Evolutionary conservation across 257 asterid species (phyloP), one percentile per base, ranked within the genome.

Genomic region (Parsonsia alboflavescens): DNA sequence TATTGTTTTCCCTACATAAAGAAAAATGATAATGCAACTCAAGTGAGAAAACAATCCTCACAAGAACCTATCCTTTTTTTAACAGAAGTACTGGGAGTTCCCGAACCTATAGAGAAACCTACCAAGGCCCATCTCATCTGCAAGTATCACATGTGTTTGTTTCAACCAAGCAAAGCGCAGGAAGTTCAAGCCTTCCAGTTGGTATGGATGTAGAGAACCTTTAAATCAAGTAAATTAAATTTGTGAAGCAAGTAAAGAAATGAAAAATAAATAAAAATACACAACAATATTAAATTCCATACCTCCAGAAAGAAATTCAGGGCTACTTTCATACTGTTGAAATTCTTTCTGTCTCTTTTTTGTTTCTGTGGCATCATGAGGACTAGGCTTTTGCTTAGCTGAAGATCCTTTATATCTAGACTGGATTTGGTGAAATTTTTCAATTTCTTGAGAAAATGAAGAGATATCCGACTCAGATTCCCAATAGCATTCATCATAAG

Each of bases 61-160:
- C 26, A 52, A 49, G 46, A 30, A 21, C 67, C 39, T 26, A 11
- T 41, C 45, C 4, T 41, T 64, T 52, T 49, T 28, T 8, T 24
- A 46, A 50, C 24, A 24, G 56, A 45, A 66, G 58, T 39, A 19
- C 33, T 48, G 58, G 49, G 80, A 67, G 52, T n/a, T 48, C 67
- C 64, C 76, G 64, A 78, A 70, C 22, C 76, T 54, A 73, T 39
- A 70, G 70, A 39, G 45, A 72, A 80, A 73, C 91, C 70, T 87
- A 95, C 99, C 99, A 81, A 95, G 98, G 64, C 98, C 98, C 98
- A 94, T 94, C 85, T 95, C 99, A 88, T 95, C 99, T 22, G 99
- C 99, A 78, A 95, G 97, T 84, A 95, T 92, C 65, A 95, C 99
- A 82, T 95, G 99, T 5, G 99, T 95, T 72, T 90, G 97, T 84